A percentile compares a stretch with the other conserved stretches of the same genome.
These are phyloP conservation scores for Obba rivulosa DNA, from an alignment of 768 basidiomycete species.

Conservation along the genomic window DNA sequence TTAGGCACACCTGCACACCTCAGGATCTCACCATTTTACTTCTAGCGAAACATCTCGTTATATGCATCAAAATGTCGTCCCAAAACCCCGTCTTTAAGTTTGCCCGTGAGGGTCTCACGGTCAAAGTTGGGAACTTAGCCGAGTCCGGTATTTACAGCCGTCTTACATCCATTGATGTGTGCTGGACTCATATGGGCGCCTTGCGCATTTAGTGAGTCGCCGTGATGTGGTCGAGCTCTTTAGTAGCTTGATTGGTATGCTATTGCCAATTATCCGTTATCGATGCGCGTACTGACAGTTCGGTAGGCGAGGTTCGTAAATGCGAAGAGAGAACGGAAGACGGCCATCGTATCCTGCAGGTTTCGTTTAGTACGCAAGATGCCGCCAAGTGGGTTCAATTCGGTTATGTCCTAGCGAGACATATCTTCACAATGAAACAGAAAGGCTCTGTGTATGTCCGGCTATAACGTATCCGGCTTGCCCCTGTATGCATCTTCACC, in stretches of 20 bases:
- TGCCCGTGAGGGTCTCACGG: constrained; percentile 35
- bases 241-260: constrained; percentile 48
- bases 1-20: no score
- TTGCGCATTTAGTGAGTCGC: constrained; percentile 29
- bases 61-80: constrained; percentile 6
- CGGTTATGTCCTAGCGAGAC: constrained; percentile 4
- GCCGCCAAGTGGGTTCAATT: constrained; percentile 41
- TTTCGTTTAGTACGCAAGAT: constrained; percentile 50
- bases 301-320: constrained; percentile 45
- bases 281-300: neutral
- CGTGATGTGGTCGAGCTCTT: constrained; percentile 53
- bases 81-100: constrained; percentile 29
- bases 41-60: neutral
- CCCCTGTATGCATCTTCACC: constrained; percentile 41
- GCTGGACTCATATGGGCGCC: neutral
- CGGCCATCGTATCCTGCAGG: constrained; percentile 38
- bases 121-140: constrained; percentile 40
- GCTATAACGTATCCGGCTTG: constrained; percentile 49
- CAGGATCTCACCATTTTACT: no score
- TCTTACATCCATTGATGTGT: neutral
- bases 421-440: constrained; percentile 26
- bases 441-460: constrained; percentile 64
- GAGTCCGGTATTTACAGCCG: constrained; percentile 24
- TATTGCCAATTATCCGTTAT: neutral
- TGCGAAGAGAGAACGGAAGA: constrained; percentile 16